Evolutionary conservation across 805 yeast species (phyloP), one percentile per base, ranked within the genome.

Genomic region (Grigorovia transvaalensis): DNA sequence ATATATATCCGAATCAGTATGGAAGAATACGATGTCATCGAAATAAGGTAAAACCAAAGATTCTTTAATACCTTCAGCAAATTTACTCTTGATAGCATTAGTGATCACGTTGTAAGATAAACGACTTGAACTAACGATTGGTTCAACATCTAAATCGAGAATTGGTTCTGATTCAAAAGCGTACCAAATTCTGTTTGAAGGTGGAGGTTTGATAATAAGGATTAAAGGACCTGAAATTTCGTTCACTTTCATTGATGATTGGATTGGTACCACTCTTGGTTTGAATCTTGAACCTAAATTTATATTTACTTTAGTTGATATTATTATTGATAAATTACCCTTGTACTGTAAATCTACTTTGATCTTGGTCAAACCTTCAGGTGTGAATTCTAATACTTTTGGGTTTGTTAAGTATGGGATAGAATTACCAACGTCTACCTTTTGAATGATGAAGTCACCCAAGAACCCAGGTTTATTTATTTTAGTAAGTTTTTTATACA

Each of bases 111-210:
- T 79, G 61, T 86, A 88, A 2, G 88, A 80, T 57, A 93, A 70
- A 57, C 87, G 86, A 51, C 95, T 76, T 5, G 95, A 81, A 57
- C 95, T 85, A 11, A 91, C 88, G n/a, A 88, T 79, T 0, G 99
- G 99, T 65, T 89, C 97, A 48, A 90, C 82, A 40, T 77, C 80
- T 53, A 91, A 64, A 51, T 81, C 84, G 62, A 91, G 67, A 9
- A 75, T 72, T 0, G 99, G 99, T 76, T 84, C 87, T 11, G 76
- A 68, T 55, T 81, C 85, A 65, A 89, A 93, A 1, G 87, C 79
- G 63, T 88, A 93, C 99, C 99, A 93, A 1, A 93, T 61, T 60
- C 99, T 76, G 50, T 81, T 82, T 1, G 96, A 82, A 9, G 99
- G 98, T 1, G 96, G 96, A 1, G 95, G 88, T 63, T 93, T 93